Evolutionary conservation across 2,329 filamentous ascomycete genomes (phyloP).

Genomic region (Ceratocystis albifundus): DNA sequence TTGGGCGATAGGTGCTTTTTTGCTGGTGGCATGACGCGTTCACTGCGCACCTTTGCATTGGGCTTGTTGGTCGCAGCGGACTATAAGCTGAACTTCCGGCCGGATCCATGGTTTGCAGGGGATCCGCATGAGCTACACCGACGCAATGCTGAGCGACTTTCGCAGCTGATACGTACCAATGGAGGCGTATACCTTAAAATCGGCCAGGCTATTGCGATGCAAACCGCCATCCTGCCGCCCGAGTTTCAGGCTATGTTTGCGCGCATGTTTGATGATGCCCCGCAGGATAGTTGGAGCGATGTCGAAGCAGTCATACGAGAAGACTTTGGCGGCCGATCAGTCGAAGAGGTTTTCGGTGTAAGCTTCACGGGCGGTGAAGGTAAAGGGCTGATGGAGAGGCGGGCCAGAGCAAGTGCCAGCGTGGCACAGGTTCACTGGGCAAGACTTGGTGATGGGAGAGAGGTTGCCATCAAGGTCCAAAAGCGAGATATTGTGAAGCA

Average conservation of each 20-base stretch:
- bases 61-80: constrained; percentile 75
- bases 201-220: constrained; percentile 96
- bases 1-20: constrained; percentile 62
- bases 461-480: constrained; percentile 93
- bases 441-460: constrained; percentile 67
- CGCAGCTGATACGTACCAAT: constrained; percentile 69
- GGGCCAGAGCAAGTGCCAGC: constrained; percentile 64
- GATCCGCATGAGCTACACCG: constrained; percentile 67
- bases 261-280: constrained; percentile 95
- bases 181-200: constrained; percentile 95
- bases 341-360: constrained; percentile 86
- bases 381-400: constrained; percentile 51
- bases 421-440: constrained; percentile 98
- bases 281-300: constrained; percentile 79
- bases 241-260: constrained; percentile 96
- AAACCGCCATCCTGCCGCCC: constrained; percentile 81
- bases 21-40: constrained; percentile 66
- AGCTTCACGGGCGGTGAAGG: constrained; percentile 63
- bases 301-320: constrained; percentile 74
- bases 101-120: constrained; percentile 61
- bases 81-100: constrained; percentile 93
- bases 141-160: constrained; percentile 73
- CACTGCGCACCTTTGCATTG: constrained; percentile 65
- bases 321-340: constrained; percentile 73
- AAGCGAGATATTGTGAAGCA: constrained; percentile 88